Base-by-base conservation (phyloP, 192 early-diverging fungal species). In the Backusella liffmaniae region DNA sequence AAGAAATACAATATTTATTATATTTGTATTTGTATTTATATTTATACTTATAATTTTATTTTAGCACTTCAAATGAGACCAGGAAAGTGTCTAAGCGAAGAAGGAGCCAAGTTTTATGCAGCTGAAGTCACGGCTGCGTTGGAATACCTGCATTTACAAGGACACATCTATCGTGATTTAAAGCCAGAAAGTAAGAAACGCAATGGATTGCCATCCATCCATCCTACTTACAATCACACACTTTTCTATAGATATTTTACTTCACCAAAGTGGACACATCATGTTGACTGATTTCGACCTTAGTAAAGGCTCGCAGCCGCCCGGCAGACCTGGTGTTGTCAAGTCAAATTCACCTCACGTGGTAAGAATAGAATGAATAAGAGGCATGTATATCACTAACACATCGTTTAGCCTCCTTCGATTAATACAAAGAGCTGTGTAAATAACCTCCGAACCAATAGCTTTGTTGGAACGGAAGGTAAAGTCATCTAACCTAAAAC, bases 271-370 rank as follows among this genome's bases (percentile, higher is more conserved):
- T 42, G 98, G 98, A 7, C 98, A 99, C 83, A 98, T 99, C 73
- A 98, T 97, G 96, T 87, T 99, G 73, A 94, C 96, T 18, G 98
- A 99, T 79, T 99, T 99, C 88, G 98, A 99, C 84, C 90, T 99
- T 13, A 96, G 96, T 12, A 99, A 99, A 88, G 95, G 95, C 59
- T 95, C 96, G 3, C 85, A 86, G 32, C 91, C 93, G 42, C 91
- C 94, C 1, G 93, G 92, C 29, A 90, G 93, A 32, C 92, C 94
- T 9, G 80, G 78, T 15, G 85, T 94, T 23, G 86, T 94, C 36
- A 92, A 91, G 72, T 87, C 83, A 66, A 84, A 83, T 51, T 88
- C 86, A 4, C 89, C 85, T 59, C 86, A 91, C 68, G 77, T 86
- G 41, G 86, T 91, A 83, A 84, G 80, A 16, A 39, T 8, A 39